A percentile compares a stretch with the other conserved stretches of the same genome.
Conservation (phyloP, 108 stramenopile genomes). For the Fistulifera solaris region DNA sequence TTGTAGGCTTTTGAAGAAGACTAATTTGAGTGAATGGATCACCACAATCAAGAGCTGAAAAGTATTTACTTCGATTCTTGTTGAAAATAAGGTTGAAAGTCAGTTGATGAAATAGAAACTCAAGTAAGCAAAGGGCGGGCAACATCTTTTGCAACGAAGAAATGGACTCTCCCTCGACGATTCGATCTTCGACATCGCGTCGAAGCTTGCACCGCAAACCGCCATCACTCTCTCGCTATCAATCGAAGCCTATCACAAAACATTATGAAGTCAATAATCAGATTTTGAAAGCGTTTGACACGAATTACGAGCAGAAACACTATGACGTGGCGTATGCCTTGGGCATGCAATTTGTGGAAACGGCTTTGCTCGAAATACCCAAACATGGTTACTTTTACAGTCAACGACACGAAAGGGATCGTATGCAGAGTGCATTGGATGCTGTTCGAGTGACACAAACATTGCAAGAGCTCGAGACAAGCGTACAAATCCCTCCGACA, state of each 20-base stretch:
- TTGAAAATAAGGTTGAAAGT: too few relatives aligned
- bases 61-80: too few relatives aligned
- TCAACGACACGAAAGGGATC: constrained; percentile 13
- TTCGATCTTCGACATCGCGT: too few relatives aligned
- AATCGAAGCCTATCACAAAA: constrained; percentile 31
- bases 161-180: too few relatives aligned
- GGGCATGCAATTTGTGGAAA: constrained; percentile 52
- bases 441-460: constrained; percentile 33
- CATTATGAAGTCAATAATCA: constrained; percentile 33
- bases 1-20: too few relatives aligned
- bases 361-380: constrained; percentile 53
- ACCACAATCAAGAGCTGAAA: too few relatives aligned
- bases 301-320: constrained; percentile 8
- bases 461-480: constrained; percentile 31
- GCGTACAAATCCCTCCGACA: constrained; percentile 4
- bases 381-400: constrained; percentile 45
- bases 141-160: too few relatives aligned
- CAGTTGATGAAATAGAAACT: too few relatives aligned
- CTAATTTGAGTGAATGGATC: too few relatives aligned
- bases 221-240: constrained; percentile 12
- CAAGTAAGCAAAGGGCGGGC: too few relatives aligned
- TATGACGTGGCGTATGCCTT: constrained; percentile 34
- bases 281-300: constrained; percentile 30
- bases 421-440: constrained; percentile 23
- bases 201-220: not conserved